A percentile compares a stretch with the other conserved stretches of the same genome.
Evolutionary conservation across 257 asterid genomes (phyloP).

Genomic region (Petunia axillaris): DNA sequence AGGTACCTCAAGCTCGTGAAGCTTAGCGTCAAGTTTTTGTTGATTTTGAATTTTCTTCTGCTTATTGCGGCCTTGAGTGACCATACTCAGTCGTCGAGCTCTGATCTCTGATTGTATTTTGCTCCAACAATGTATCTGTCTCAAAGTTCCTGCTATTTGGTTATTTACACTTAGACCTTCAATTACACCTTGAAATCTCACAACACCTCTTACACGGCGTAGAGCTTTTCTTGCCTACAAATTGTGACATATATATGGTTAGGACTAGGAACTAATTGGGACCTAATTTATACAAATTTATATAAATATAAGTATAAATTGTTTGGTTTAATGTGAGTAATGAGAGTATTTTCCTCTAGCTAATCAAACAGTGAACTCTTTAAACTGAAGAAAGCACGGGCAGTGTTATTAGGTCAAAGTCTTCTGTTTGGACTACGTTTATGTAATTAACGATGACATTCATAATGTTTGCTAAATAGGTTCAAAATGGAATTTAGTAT

Average conservation of each 20-base stretch:
- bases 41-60: conserved; percentile 66
- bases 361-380: too few relatives aligned
- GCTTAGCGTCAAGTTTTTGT: conserved; percentile 68
- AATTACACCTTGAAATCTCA: conserved; percentile 47
- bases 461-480: too few relatives aligned
- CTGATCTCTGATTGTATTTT: conserved; percentile 62
- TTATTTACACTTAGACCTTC: conserved; percentile 43
- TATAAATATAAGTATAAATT: too few relatives aligned
- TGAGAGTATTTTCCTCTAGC: too few relatives aligned
- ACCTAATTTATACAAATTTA: background rate
- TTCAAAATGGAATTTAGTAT: too few relatives aligned
- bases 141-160: conserved; percentile 57
- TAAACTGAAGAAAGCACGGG: too few relatives aligned
- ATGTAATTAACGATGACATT: too few relatives aligned
- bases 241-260: background rate
- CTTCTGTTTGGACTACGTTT: too few relatives aligned
- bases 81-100: conserved; percentile 64
- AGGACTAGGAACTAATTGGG: background rate
- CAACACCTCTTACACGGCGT: conserved; percentile 46
- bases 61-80: conserved; percentile 46
- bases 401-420: too few relatives aligned
- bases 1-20: conserved; percentile 71
- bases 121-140: conserved; percentile 68
- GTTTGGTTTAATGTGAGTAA: too few relatives aligned
- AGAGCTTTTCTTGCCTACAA: conserved; percentile 57